Evolutionary conservation across 2,329 filamentous ascomycete genomes (phyloP), one percentile per base, ranked within the genome.

Genomic region (Fusarium equiseti): DNA sequence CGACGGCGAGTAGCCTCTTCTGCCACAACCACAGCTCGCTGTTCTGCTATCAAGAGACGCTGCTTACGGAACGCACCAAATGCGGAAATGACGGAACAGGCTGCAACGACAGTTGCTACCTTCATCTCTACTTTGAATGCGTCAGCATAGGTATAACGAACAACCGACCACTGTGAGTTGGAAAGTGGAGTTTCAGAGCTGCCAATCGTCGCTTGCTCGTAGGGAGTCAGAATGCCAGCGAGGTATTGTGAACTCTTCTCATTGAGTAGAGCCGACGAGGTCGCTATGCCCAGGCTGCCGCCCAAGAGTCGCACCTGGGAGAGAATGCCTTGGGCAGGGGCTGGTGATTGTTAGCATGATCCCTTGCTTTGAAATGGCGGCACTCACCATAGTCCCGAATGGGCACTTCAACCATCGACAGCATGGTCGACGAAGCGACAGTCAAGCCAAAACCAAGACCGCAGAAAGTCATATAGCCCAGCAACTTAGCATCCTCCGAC

Each of bases 281-380:
- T 81, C 5, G 86, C 84, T 55, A 88, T 87, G 5, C 86, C 86
- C 29, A 88, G 77, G 60, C 85, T 87, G 8, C 86, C 86, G 7
- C 86, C 86, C 1, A 88, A 78, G 24, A 88, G 82, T 32, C 86
- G 81, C 26, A 83, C 76, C 59, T 88, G 85, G 0, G 86, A 83
- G 15, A 88, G 73, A 42, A 88, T 83, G 1, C 85, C 86, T 68
- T 88, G 86, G 0, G 85, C 84, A 13, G 84, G 78, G 15, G 85
- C 85, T 87, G 44, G 44, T 5, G 15, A 16, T 42, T 24, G 56
- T 78, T 48, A 77, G 69, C 31, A 16, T n/a, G 10, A 6, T 9
- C 12, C 9, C 10, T n/a, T 15, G 11, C 9, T 20, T 16, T 9
- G 26, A 53, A 24, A 50, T 35, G 11, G 11, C 6, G 31, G 24